A percentile compares a stretch with the other conserved stretches of the same genome.
phyloP scores from a whole-genome alignment of 257 asterid species.

The Plantago ovata region DNA sequence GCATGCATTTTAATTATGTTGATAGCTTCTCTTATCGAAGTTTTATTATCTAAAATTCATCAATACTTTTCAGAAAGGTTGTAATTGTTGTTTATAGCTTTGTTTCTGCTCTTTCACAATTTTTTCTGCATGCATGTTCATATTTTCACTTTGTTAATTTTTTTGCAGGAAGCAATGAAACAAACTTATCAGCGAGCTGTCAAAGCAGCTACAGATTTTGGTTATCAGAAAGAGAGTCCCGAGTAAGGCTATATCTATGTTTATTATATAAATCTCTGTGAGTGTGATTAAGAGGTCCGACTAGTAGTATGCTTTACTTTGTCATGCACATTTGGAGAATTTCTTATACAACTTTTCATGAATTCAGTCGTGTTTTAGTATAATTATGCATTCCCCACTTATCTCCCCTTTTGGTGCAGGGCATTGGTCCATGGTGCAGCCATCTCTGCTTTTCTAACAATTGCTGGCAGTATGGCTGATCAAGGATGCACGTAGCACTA shows the following conservation, averaged over 20 bases:
- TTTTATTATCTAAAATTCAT: neutral
- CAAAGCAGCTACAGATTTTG: slow-evolving; percentile 85
- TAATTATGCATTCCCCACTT: too few species aligned
- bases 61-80: neutral
- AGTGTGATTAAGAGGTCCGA: neutral
- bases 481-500: slow-evolving; percentile 74
- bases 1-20: neutral
- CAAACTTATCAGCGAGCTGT: slow-evolving; percentile 81
- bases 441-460: slow-evolving; percentile 81
- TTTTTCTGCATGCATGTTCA: slow-evolving; percentile 7
- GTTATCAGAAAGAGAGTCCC: slow-evolving; percentile 92
- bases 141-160: slow-evolving; percentile 11
- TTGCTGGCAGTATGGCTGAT: slow-evolving; percentile 85
- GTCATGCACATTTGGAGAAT: neutral
- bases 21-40: neutral
- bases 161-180: slow-evolving; percentile 88
- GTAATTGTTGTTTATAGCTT: too few species aligned
- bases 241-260: slow-evolving; percentile 59
- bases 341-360: neutral
- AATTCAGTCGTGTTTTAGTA: too few species aligned
- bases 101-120: neutral
- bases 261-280: neutral
- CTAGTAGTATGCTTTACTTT: neutral
- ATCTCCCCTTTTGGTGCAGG: slow-evolving; percentile 33
- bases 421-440: slow-evolving; percentile 87